These are phyloP conservation scores for Tricholoma terreum DNA, from an alignment of 768 basidiomycete species.

Conservation along the genomic window DNA sequence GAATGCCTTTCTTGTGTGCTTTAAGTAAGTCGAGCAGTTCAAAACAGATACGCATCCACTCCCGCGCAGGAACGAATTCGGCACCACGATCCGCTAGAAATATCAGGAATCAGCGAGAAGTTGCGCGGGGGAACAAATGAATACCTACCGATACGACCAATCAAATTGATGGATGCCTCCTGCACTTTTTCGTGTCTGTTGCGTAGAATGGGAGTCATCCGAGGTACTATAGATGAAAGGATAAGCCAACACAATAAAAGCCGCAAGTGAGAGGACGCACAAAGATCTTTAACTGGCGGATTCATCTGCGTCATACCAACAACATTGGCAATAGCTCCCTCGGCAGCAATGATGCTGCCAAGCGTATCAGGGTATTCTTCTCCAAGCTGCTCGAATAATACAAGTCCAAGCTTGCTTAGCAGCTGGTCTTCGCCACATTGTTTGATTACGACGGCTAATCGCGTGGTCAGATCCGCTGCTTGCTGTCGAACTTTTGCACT, in stretches of 20 bases:
- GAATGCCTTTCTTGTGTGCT: slow-evolving; percentile 98
- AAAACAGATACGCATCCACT: slow-evolving; percentile 99
- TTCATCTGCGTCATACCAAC: slow-evolving; percentile 99
- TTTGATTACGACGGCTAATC: slow-evolving; percentile 96
- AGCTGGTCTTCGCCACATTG: slow-evolving; percentile 97
- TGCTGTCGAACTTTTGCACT: slow-evolving; percentile 98
- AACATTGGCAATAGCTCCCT: slow-evolving; percentile 98
- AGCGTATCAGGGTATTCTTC: slow-evolving; percentile 99
- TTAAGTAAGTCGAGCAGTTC: slow-evolving; percentile 95
- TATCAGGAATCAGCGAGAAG: slow-evolving; percentile 14
- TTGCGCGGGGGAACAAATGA: slow-evolving; percentile 9
- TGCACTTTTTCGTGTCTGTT: slow-evolving; percentile 99
- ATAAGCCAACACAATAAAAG: background rate
- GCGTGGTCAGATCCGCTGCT: slow-evolving; percentile 96
- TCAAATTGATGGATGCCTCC: slow-evolving; percentile 98
- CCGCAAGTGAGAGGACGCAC: slow-evolving; percentile 50
- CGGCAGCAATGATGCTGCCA: slow-evolving; percentile 98
- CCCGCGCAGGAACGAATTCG: slow-evolving; percentile 96
- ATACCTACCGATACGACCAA: slow-evolving; percentile 83
- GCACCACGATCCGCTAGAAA: slow-evolving; percentile 89
- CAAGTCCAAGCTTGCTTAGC: slow-evolving; percentile 92
- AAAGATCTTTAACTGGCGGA: slow-evolving; percentile 96
- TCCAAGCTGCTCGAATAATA: slow-evolving; percentile 96
- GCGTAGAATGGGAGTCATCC: slow-evolving; percentile 99
- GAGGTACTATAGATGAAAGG: slow-evolving; percentile 66